Evolutionary conservation across 345 rosid genomes (phyloP).

Genomic region (Salix udensis): DNA sequence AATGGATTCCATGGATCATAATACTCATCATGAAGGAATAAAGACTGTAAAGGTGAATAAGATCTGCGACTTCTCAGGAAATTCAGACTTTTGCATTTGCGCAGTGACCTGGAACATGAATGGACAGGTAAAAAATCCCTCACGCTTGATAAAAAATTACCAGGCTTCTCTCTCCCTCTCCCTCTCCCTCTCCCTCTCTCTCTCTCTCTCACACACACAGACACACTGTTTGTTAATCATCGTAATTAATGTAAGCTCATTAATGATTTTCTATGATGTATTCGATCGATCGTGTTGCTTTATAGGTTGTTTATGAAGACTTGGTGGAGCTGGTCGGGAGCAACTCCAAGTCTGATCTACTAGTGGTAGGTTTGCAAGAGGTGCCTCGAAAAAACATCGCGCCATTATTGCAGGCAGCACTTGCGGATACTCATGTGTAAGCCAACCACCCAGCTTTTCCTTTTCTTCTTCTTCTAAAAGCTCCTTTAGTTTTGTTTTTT

Average conservation of each 20-base stretch:
- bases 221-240: too few relatives aligned
- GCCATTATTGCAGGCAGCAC: constrained; percentile 31
- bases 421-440: constrained; percentile 41
- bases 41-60: constrained; percentile 38
- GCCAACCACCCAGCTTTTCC: background rate
- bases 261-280: too few relatives aligned
- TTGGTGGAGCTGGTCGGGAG: constrained; percentile 43
- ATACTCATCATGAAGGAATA: constrained; percentile 39
- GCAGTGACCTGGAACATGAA: constrained; percentile 78
- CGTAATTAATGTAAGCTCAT: too few relatives aligned
- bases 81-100: constrained; percentile 60
- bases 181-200: too few relatives aligned
- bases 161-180: background rate
- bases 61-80: constrained; percentile 42
- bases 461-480: background rate
- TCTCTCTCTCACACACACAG: background rate
- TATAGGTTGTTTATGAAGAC: constrained; percentile 37
- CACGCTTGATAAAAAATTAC: background rate
- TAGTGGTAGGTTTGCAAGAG: constrained; percentile 51
- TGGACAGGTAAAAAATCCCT: constrained; percentile 44
- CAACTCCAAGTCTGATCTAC: constrained; percentile 38
- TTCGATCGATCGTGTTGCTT: background rate
- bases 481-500: background rate
- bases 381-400: constrained; percentile 38
- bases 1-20: constrained; percentile 12